phyloP scores from a whole-genome alignment of 768 basidiomycete genomes.

The Coprinellus micaceus region DNA sequence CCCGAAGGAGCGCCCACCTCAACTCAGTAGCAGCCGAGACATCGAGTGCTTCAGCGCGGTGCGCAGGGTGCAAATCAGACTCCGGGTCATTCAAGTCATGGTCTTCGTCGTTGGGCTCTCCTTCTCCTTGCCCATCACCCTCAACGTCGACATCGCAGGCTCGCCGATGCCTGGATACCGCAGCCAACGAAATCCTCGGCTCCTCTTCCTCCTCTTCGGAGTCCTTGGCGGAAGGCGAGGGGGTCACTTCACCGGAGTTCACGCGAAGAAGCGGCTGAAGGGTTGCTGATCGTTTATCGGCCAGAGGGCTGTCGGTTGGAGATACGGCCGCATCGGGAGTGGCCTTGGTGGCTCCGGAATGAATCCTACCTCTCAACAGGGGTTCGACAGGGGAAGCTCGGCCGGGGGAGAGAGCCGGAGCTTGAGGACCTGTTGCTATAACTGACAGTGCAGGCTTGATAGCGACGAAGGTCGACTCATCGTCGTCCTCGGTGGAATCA shows the following conservation, averaged over 20 bases:
- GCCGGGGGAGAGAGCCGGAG: neutral
- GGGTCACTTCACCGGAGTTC: slow-evolving; percentile 40
- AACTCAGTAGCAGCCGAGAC: slow-evolving; percentile 87
- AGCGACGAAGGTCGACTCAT: too few relatives aligned
- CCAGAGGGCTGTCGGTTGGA: slow-evolving; percentile 36
- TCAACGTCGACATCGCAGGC: slow-evolving; percentile 20
- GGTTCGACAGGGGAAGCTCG: slow-evolving; percentile 7
- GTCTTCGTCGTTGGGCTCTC: slow-evolving; percentile 30
- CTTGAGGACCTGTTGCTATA: too few relatives aligned
- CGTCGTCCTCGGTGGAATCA: too few relatives aligned
- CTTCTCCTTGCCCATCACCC: slow-evolving; percentile 36
- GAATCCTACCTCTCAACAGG: slow-evolving; percentile 17
- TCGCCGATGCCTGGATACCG: slow-evolving; percentile 6
- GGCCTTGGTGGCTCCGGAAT: slow-evolving; percentile 24
- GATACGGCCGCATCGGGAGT: slow-evolving; percentile 36
- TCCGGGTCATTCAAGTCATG: slow-evolving; percentile 27
- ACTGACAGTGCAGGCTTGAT: slow-evolving; percentile 9
- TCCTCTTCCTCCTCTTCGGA: slow-evolving; percentile 15
- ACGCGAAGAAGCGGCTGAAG: slow-evolving; percentile 38
- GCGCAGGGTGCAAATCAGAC: slow-evolving; percentile 71
- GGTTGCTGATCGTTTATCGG: slow-evolving; percentile 33
- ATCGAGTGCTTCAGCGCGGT: slow-evolving; percentile 84
- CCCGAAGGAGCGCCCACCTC: slow-evolving; percentile 84
- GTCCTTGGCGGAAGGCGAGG: slow-evolving; percentile 22
- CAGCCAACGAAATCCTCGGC: slow-evolving; percentile 5